Conservation (phyloP, 1,139 yeast genomes). For the Arxiozyma heterogenica region DNA sequence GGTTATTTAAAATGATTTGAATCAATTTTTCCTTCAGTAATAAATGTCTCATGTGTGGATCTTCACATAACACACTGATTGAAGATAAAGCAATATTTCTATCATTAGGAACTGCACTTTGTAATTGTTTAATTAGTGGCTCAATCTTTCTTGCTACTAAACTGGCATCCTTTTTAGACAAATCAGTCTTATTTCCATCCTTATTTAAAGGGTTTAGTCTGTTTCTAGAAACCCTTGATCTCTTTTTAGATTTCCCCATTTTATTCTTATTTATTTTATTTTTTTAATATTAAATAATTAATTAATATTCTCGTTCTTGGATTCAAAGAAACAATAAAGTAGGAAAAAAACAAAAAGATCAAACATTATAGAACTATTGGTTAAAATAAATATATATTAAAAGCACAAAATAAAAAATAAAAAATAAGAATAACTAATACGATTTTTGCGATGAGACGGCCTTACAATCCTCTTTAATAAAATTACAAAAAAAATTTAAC, state of each 20-base stretch:
- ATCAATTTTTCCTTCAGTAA: slow-evolving; percentile 65
- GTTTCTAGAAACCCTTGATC: slow-evolving; percentile 50
- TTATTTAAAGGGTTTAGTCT: slow-evolving; percentile 42
- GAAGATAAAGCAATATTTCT: slow-evolving; percentile 71
- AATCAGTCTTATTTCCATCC: slow-evolving; percentile 13
- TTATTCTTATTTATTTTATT: too few relatives aligned
- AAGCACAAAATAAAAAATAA: too few relatives aligned
- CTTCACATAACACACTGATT: slow-evolving; percentile 63
- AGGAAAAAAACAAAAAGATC: not conserved
- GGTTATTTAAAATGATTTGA: slow-evolving; percentile 51
- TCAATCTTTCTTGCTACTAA: slow-evolving; percentile 49
- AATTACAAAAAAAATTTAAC: too few relatives aligned
- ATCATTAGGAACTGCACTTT: slow-evolving; percentile 59
- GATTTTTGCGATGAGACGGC: not conserved
- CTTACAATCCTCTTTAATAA: too few relatives aligned
- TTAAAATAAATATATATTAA: not conserved
- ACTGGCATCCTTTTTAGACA: slow-evolving; percentile 38
- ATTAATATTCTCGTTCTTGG: too few relatives aligned
- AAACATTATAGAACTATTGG: not conserved
- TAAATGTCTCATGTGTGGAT: slow-evolving; percentile 49
- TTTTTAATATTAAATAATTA: too few relatives aligned
- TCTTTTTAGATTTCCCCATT: slow-evolving; percentile 73
- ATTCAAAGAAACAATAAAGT: too few relatives aligned
- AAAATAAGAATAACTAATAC: too few relatives aligned
- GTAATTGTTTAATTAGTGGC: slow-evolving; percentile 59